Conservation (phyloP, 2,329 filamentous ascomycete genomes). For the Fusarium penzigii region DNA sequence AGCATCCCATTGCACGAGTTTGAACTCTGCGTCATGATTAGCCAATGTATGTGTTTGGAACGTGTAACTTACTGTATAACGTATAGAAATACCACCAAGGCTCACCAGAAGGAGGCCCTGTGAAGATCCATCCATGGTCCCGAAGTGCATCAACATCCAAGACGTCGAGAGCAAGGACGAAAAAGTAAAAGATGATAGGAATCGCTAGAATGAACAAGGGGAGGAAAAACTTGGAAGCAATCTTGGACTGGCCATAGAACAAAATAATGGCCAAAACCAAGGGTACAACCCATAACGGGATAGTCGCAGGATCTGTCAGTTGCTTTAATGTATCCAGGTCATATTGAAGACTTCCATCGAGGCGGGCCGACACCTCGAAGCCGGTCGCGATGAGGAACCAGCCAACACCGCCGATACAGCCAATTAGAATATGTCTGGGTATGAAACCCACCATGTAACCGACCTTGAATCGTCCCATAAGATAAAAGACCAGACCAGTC, state of each 20-base stretch:
- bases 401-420: constrained; percentile 95
- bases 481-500: constrained; percentile 87
- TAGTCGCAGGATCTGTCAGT: constrained; percentile 71
- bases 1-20: constrained; percentile 79
- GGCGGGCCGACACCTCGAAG: constrained; percentile 86
- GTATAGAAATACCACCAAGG: constrained; percentile 99
- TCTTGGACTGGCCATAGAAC: constrained; percentile 73
- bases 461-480: constrained; percentile 83
- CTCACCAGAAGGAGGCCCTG: constrained; percentile 78
- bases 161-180: constrained; percentile 68
- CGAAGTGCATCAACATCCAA: constrained; percentile 69
- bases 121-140: constrained; percentile 84
- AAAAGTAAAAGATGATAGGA: constrained; percentile 74
- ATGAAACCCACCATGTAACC: constrained; percentile 97
- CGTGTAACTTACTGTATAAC: constrained; percentile 71
- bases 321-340: constrained; percentile 73
- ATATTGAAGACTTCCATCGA: constrained; percentile 84
- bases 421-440: constrained; percentile 91
- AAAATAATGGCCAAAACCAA: constrained; percentile 74
- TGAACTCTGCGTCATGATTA: constrained; percentile 62
- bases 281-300: constrained; percentile 82
- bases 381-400: constrained; percentile 93
- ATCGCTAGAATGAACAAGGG: constrained; percentile 84
- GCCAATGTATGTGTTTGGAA: not conserved
- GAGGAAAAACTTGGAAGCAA: constrained; percentile 81